These are phyloP conservation scores for Auricularia auricula-judae DNA, from an alignment of 768 basidiomycete species.

Conservation along the genomic window DNA sequence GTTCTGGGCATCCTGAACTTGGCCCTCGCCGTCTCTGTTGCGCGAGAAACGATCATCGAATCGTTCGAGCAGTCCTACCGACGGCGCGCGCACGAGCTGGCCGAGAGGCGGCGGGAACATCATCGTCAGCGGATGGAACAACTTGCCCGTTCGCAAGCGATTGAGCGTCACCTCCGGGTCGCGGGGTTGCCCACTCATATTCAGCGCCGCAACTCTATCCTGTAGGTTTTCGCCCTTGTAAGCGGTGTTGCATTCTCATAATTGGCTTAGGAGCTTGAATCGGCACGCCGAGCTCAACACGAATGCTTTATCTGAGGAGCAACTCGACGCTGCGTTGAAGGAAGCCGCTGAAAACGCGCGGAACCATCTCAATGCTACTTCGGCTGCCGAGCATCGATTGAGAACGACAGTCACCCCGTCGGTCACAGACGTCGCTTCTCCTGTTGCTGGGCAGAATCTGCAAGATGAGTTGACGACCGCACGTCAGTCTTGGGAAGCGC, in stretches of 20 bases:
- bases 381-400: not conserved
- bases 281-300: constrained; percentile 42
- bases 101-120: constrained; percentile 32
- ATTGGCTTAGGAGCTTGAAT: not conserved
- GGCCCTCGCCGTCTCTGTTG: constrained; percentile 50
- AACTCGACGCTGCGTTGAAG: constrained; percentile 51
- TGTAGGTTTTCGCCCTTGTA: not conserved
- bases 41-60: constrained; percentile 64
- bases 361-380: constrained; percentile 23
- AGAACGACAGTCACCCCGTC: constrained; percentile 17
- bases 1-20: constrained; percentile 52
- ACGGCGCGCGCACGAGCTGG: constrained; percentile 37
- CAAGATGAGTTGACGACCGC: not conserved
- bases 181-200: constrained; percentile 45
- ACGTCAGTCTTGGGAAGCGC: not conserved
- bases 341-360: constrained; percentile 55
- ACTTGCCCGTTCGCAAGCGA: constrained; percentile 9
- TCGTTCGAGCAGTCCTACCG: constrained; percentile 56
- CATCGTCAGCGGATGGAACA: constrained; percentile 12
- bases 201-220: constrained; percentile 18
- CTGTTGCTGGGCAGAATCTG: not conserved
- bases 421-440: not conserved
- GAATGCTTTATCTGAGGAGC: constrained; percentile 40
- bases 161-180: constrained; percentile 52
- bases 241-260: not conserved